These are phyloP conservation scores for Cyberlindnera sargentensis DNA, from an alignment of 805 yeast species.

Conservation along the genomic window DNA sequence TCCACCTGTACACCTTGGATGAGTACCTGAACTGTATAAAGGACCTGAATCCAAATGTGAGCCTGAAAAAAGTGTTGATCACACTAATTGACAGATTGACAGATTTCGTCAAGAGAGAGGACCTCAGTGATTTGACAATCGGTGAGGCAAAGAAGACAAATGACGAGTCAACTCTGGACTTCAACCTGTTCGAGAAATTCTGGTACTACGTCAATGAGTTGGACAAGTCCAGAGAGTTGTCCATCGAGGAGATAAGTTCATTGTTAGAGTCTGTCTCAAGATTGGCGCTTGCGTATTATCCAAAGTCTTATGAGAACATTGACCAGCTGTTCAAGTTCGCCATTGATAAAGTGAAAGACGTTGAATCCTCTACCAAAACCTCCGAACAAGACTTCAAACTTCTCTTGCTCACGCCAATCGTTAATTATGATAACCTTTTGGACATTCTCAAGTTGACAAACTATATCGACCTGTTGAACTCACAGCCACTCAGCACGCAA, in stretches of 20 bases:
- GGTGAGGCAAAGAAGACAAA: slow-evolving; percentile 7
- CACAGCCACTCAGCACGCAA: slow-evolving; percentile 46
- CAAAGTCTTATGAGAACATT: slow-evolving; percentile 51
- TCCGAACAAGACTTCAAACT: slow-evolving; percentile 36
- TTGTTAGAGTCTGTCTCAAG: slow-evolving; percentile 61
- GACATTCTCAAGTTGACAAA: slow-evolving; percentile 34
- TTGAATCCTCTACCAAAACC: slow-evolving; percentile 22
- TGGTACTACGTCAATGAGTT: slow-evolving; percentile 58
- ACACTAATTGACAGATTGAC: slow-evolving; percentile 70
- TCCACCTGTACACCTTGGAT: slow-evolving; percentile 71
- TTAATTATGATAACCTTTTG: slow-evolving; percentile 28
- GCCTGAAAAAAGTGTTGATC: slow-evolving; percentile 55
- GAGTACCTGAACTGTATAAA: slow-evolving; percentile 57
- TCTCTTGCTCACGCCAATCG: slow-evolving; percentile 43
- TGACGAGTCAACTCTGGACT: slow-evolving; percentile 5
- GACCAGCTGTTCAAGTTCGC: slow-evolving; percentile 57
- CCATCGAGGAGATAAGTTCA: slow-evolving; percentile 56
- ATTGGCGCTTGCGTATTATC: slow-evolving; percentile 61
- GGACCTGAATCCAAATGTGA: slow-evolving; percentile 63
- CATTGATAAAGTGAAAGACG: slow-evolving; percentile 29
- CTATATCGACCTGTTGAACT: slow-evolving; percentile 46
- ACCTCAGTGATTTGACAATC: slow-evolving; percentile 14
- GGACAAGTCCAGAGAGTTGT: slow-evolving; percentile 49
- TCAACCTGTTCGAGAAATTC: slow-evolving; percentile 52
- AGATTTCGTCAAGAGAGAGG: slow-evolving; percentile 40